These are phyloP conservation scores for Hemisphaericaspora xylofermentans DNA, from an alignment of 1,139 yeast genomes.

Conservation along the genomic window DNA sequence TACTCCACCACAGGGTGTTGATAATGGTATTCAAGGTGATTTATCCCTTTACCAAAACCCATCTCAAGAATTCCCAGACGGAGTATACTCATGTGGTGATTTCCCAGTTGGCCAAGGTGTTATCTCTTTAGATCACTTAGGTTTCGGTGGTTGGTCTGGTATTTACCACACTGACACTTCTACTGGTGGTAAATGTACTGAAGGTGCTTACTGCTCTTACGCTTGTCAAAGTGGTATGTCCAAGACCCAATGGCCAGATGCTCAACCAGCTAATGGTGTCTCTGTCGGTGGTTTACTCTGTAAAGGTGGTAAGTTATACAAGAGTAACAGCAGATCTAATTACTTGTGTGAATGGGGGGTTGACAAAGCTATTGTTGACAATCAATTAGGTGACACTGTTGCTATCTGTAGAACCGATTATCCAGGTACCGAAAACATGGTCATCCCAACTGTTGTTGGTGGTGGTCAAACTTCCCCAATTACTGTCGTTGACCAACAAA, in stretches of 20 bases:
- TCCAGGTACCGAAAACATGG: slow-evolving; percentile 99
- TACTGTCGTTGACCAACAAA: slow-evolving; percentile 74
- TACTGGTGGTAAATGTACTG: slow-evolving; percentile 67
- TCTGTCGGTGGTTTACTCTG: slow-evolving; percentile 90
- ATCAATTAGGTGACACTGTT: slow-evolving; percentile 61
- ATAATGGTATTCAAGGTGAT: slow-evolving; percentile 50
- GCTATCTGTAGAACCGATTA: slow-evolving; percentile 97
- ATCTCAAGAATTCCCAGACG: slow-evolving; percentile 69
- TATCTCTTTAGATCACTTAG: slow-evolving; percentile 57
- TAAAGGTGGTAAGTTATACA: slow-evolving; percentile 76
- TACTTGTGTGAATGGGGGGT: slow-evolving; percentile 86
- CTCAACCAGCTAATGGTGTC: slow-evolving; percentile 83
- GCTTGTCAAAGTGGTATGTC: slow-evolving; percentile 97
- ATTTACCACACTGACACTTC: slow-evolving; percentile 58
- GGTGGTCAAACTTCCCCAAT: slow-evolving; percentile 68
- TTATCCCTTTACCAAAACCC: slow-evolving; percentile 55
- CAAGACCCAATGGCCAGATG: slow-evolving; percentile 92
- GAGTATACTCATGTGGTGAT: slow-evolving; percentile 66
- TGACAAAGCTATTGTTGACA: slow-evolving; percentile 64
- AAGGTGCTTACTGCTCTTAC: slow-evolving; percentile 92
- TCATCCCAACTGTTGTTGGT: slow-evolving; percentile 77
- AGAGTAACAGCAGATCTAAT: slow-evolving; percentile 60
- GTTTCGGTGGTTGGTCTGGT: slow-evolving; percentile 86
- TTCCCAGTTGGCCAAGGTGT: slow-evolving; percentile 96
- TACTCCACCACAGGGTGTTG: background rate